These are phyloP conservation scores for Apiospora phragmitis DNA, from an alignment of 2,329 filamentous ascomycete genomes.

Conservation along the genomic window DNA sequence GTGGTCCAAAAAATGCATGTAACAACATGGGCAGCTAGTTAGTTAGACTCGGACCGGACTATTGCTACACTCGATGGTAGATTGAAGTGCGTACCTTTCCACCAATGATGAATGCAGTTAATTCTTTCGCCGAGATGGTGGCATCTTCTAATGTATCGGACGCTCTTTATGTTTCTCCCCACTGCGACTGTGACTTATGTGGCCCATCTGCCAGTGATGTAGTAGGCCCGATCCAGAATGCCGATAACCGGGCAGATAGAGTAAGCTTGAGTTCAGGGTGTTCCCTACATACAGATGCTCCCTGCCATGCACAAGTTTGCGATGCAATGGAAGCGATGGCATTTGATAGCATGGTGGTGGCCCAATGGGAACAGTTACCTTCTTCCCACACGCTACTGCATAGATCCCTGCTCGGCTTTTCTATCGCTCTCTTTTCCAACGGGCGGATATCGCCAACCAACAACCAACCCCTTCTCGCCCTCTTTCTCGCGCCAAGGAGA, in stretches of 20 bases:
- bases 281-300: background rate
- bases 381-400: slow-evolving; percentile 9
- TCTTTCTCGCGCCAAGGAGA: background rate
- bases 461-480: background rate
- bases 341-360: background rate
- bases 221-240: background rate
- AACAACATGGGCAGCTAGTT: background rate
- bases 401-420: background rate
- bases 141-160: background rate
- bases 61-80: background rate
- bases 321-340: background rate
- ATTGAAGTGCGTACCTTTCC: background rate
- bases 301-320: background rate
- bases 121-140: background rate
- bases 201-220: background rate
- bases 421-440: background rate
- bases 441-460: background rate
- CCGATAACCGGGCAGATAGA: background rate
- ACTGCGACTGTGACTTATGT: background rate
- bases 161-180: background rate
- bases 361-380: slow-evolving; percentile 10
- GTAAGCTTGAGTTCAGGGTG: background rate
- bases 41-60: background rate
- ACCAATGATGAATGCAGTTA: background rate
- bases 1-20: background rate